Evolutionary conservation across 2,329 filamentous ascomycete species (phyloP), one percentile per base, ranked within the genome.

Genomic region (Colletotrichum scovillei): DNA sequence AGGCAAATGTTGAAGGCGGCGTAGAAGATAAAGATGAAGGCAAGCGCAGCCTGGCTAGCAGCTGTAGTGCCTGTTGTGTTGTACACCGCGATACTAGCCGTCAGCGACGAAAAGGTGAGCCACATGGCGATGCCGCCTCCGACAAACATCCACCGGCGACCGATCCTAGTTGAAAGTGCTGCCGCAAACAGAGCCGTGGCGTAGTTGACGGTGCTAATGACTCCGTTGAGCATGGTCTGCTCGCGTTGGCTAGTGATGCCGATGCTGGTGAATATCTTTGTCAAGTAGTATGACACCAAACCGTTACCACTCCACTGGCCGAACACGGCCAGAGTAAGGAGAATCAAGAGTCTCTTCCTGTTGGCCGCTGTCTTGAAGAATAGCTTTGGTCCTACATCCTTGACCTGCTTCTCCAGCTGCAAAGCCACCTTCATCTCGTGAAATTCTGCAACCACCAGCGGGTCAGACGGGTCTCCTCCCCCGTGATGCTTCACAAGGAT

Each of bases 401-500:
- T 3, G 22, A 32, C 58, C 2, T 62, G 49, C 22, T 32, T 56
- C 30, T 72, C 59, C 0, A 63, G 26, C 1, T 35, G 52, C 19
- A 63, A 49, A 4, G 65, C 63, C n/a, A 42, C 30, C 6, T 58
- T 52, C 24, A 72, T 79, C n/a, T 80, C 73, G 28, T 83, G 76
- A n/a, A 84, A 80, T 9, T 79, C 76, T 24, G 86, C 83, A 22
- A 91, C 87, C 16, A 91, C 84, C 9, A 85, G 79, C 0, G 87
- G 88, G 42, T 84, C 79, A 3, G 77, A 76, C 46, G 89, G 82
- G 71, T 87, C 81, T 2, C 87, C 88, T 75, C 89, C 88, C n/a
- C 87, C 87, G 75, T 88, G 86, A 75, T 86, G 87, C 68, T 81
- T 82, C 67, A 78, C 67, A 5, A 82, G 77, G 19, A 82, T 63